Base-by-base conservation (phyloP, 129 eudicot genomes). In the Helichrysum umbraculigerum region DNA sequence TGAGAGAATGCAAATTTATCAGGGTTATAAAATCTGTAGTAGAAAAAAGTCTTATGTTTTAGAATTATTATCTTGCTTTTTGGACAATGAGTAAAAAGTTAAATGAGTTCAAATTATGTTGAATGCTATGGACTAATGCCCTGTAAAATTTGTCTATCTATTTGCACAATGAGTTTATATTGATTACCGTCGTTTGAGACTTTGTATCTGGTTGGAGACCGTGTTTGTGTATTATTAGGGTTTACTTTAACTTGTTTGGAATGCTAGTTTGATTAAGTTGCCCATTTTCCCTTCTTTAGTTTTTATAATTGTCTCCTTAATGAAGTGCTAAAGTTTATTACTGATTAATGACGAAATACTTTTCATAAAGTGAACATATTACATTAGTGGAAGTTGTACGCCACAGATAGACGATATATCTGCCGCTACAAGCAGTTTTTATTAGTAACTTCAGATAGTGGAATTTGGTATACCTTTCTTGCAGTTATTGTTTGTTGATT, bases 331-430 rank as follows among this genome's bases (percentile, higher is more conserved):
- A 41, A 41, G 7, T 7, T 60, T 60, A 3, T 9, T 21, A 0
- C 3, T 2, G 25, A 64, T 15, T 17, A 32, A 5, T 1, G 11
- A n/a, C 42, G 2, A 21, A 64, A 57, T 19, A 12, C 10, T 30
- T 64, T 64, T 3, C 39, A 16, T 29, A 39, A 63, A 32, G 6
- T 22, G 11, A 21, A 19, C 28, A 6, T 20, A 35, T 29, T 15
- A 30, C 17, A 22, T 19, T 72, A 32, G 32, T 60, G 22, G 28
- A 59, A 70, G 28, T 70, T 78, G 62, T 70, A 14, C 7, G 65
- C 29, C 7, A 70, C 30, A 67, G 32, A 76, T 67, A 68, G 59
- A 41, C 68, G 2, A 39, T 54, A 59, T 2, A 59, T 59, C 15
- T 78, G n/a, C 17, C 15, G 33, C 17, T 42, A 29, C 76, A 77